Base-by-base conservation (phyloP, 371 early-diverging fungal species). In the Mortierella sp. region DNA sequence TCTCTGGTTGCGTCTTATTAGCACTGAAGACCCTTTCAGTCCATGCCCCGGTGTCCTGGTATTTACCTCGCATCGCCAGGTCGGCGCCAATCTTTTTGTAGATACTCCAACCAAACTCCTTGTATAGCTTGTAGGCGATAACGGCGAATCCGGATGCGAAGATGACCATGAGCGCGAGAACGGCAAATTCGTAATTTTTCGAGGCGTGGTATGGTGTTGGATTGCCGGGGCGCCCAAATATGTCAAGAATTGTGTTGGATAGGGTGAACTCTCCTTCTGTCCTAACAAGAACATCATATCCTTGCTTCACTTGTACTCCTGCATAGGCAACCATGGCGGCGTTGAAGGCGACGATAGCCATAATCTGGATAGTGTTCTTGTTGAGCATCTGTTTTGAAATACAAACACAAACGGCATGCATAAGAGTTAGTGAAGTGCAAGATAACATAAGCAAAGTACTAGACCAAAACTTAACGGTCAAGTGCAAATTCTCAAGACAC, bases 31-130 rank as follows among this genome's bases (percentile, higher is more conserved):
- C 55, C 6, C 11, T 7, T 38, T 21, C 7, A 34, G 21, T 42
- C 34, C 21, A 42, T 68, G 24, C 14, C 34, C 34, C 16, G 4
- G 14, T 13, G 19, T 68, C 24, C 68, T 42, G 16, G 9, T n/a
- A 73, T 84, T 81, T 91, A 96, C 97, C 92, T 90, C 96, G 89
- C 93, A 98, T 96, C 38, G 91, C 89, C 73, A 97, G 88, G 88
- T 98, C 97, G 5, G 98, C 98, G 8, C 99, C 99, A 83, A 98
- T 97, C 88, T 96, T 94, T 88, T 98, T 98, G 90, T 97, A 98
- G 38, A 98, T 96, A 80, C 93, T 94, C 98, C 98, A 98, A 57
- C 98, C 98, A 89, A 96, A 98, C 84, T 97, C 95, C 77, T 94
- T 93, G 88, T 97, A 97, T 47, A 97, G 89, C 70, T 88, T 88